Conservation (phyloP, 1,284 basidiomycete species). For the Leccinum huronense region DNA sequence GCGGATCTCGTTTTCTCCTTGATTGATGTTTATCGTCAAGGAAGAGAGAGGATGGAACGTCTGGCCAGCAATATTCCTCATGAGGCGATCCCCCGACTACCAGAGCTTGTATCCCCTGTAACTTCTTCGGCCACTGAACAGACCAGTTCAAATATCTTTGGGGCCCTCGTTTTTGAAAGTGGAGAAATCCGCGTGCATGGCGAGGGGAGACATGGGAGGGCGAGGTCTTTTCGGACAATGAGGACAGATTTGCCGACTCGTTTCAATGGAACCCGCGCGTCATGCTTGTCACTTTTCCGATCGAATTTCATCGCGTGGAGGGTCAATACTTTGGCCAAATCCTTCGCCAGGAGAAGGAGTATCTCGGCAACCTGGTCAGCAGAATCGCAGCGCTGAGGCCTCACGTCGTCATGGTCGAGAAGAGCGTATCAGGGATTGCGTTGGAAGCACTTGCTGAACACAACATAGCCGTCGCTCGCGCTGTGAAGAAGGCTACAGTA, state of each 20-base stretch:
- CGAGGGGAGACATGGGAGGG: slow-evolving; percentile 38
- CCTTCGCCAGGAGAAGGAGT: slow-evolving; percentile 92
- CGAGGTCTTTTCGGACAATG: slow-evolving; percentile 43
- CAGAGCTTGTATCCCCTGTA: slow-evolving; percentile 14
- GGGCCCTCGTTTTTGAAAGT: slow-evolving; percentile 77
- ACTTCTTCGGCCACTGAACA: slow-evolving; percentile 16
- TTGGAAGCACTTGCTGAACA: slow-evolving; percentile 86
- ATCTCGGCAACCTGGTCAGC: slow-evolving; percentile 84
- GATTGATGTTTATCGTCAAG: slow-evolving; percentile 81
- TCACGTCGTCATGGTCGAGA: slow-evolving; percentile 90
- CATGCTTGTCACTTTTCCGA: slow-evolving; percentile 94
- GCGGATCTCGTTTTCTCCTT: slow-evolving; percentile 78
- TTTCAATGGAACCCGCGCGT: slow-evolving; percentile 79
- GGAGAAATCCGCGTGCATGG: slow-evolving; percentile 73
- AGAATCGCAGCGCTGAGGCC: slow-evolving; percentile 90
- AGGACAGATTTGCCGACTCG: slow-evolving; percentile 51
- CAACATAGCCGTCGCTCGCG: slow-evolving; percentile 88
- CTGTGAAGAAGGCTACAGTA: slow-evolving; percentile 61
- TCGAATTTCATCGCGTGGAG: slow-evolving; percentile 94
- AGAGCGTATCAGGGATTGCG: slow-evolving; percentile 89
- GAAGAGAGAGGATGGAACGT: slow-evolving; percentile 72
- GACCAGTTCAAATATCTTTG: slow-evolving; percentile 62
- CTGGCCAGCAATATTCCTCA: slow-evolving; percentile 53
- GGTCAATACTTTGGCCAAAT: slow-evolving; percentile 94
- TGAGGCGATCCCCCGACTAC: slow-evolving; percentile 36